Conservation (phyloP, 345 rosid species). For the Citrus reticulata region DNA sequence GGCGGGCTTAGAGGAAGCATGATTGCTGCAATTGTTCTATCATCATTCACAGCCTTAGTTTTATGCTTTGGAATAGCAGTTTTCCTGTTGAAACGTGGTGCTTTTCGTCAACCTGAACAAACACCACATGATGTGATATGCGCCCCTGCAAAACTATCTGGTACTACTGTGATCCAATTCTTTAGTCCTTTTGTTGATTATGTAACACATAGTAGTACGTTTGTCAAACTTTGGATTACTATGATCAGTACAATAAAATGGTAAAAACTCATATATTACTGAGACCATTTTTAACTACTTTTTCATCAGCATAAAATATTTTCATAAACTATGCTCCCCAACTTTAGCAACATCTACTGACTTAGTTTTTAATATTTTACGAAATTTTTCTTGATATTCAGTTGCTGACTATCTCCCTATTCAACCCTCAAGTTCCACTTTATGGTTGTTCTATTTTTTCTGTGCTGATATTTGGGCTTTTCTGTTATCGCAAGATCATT, state of each 20-base stretch:
- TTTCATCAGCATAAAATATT: background rate
- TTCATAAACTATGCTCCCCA: no score
- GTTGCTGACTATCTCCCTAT: background rate
- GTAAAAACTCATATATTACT: no score
- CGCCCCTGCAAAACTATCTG: conserved; percentile 36
- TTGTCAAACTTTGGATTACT: background rate
- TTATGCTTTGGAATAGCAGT: conserved; percentile 34
- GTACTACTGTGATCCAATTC: conserved; percentile 23
- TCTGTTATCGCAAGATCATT: background rate
- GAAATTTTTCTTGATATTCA: background rate
- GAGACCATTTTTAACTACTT: background rate
- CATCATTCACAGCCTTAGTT: conserved; percentile 40
- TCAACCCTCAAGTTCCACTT: background rate
- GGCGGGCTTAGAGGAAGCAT: conserved; percentile 33
- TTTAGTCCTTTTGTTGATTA: background rate
- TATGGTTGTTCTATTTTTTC: background rate
- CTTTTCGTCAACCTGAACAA: conserved; percentile 21
- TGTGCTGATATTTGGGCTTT: background rate
- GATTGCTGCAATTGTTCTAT: conserved; percentile 44
- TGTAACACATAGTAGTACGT: background rate
- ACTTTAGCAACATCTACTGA: no score
- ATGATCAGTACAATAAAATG: background rate
- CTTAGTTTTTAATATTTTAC: background rate
- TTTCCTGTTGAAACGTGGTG: conserved; percentile 29
- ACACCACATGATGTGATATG: conserved; percentile 12